Conservation (phyloP, 345 rosid species). For the Melaleuca quinquenervia region DNA sequence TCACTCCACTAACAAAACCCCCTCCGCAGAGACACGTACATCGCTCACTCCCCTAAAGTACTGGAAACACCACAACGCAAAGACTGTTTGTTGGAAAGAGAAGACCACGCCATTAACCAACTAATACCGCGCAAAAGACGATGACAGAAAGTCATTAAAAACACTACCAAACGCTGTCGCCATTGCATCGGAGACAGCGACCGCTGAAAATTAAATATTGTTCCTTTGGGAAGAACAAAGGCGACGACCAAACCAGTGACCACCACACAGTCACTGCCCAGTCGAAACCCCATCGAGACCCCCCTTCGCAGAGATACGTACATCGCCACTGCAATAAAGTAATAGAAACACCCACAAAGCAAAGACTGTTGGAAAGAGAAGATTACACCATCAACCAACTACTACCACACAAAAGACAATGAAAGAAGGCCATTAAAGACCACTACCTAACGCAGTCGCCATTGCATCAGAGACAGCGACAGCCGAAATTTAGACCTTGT, state of each 20-base stretch:
- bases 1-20: too few species aligned
- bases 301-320: background rate
- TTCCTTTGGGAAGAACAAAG: background rate
- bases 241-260: background rate
- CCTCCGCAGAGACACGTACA: too few species aligned
- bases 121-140: too few species aligned
- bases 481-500: background rate
- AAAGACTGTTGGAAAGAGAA: background rate
- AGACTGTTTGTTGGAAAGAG: too few species aligned
- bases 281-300: background rate
- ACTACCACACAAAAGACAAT: background rate
- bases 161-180: too few species aligned
- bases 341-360: background rate
- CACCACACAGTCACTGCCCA: background rate
- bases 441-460: background rate
- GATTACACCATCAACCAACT: background rate
- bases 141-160: too few species aligned
- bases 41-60: too few species aligned
- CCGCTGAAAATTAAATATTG: too few species aligned
- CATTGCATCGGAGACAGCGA: too few species aligned
- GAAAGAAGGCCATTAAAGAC: background rate
- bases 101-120: too few species aligned
- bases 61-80: too few species aligned
- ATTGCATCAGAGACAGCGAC: background rate
- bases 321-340: background rate